Conservation (phyloP, 78 protist genomes). For the Dictyostelium discoideum region DNA sequence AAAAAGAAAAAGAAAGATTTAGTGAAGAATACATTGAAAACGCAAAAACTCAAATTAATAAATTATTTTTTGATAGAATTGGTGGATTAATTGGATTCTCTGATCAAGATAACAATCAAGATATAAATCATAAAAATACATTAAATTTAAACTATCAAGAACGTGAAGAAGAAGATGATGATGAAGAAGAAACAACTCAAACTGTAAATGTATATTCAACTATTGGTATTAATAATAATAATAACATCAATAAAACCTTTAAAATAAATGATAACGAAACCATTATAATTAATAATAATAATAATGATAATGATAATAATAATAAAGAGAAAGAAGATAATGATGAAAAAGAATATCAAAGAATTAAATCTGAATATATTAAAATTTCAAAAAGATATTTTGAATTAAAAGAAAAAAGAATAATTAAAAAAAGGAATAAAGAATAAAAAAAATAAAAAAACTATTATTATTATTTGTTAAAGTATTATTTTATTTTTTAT, state of each 20-base stretch:
- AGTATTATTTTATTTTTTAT: not conserved
- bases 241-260: not conserved
- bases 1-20: not conserved
- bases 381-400: slow-evolving; percentile 8
- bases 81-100: not conserved
- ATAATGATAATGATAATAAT: not conserved
- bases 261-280: not conserved
- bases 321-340: not conserved
- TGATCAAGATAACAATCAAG: not conserved
- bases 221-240: not conserved
- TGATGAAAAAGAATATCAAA: not conserved
- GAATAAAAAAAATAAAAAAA: not conserved
- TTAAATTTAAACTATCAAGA: not conserved
- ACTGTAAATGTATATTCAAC: not conserved
- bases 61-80: not conserved
- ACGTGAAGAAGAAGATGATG: not conserved
- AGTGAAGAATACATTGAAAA: not conserved
- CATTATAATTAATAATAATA: not conserved
- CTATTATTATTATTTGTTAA: too few species aligned
- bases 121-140: not conserved
- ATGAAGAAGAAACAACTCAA: not conserved
- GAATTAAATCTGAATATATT: not conserved
- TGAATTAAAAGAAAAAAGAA: slow-evolving; percentile 6
- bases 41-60: not conserved
- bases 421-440: not conserved